These are phyloP conservation scores for Chytriomyces sp. DNA, from an alignment of 192 early-diverging fungal genomes.

Conservation along the genomic window DNA sequence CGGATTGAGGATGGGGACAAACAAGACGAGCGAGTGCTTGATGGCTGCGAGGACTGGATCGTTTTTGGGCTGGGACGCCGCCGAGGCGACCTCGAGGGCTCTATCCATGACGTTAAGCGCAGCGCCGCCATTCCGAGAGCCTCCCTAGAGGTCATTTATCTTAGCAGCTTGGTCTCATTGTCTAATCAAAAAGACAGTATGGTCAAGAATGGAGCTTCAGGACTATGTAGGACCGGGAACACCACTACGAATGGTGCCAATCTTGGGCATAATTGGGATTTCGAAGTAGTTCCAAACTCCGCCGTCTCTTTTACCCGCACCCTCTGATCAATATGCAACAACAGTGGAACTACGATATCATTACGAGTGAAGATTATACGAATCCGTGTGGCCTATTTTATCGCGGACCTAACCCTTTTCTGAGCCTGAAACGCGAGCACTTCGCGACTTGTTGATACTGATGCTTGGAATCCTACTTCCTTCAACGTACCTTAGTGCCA, in stretches of 20 bases:
- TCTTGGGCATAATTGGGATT: conserved; percentile 36
- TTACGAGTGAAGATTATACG: conserved; percentile 20
- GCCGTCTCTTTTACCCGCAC: neutral
- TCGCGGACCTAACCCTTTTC: conserved; percentile 28
- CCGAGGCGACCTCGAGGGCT: too few species aligned
- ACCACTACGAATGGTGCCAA: conserved; percentile 21
- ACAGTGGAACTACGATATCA: conserved; percentile 27
- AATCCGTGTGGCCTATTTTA: conserved; percentile 25
- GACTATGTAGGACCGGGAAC: conserved; percentile 9
- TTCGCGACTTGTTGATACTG: conserved; percentile 20
- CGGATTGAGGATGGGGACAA: neutral
- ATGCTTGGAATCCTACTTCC: neutral
- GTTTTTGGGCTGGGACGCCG: conserved; percentile 4
- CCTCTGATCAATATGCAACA: neutral
- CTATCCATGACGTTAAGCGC: too few species aligned
- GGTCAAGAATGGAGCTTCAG: conserved; percentile 21
- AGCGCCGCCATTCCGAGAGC: too few species aligned
- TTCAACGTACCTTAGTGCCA: conserved; percentile 17
- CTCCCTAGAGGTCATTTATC: too few species aligned
- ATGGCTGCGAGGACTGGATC: conserved; percentile 29
- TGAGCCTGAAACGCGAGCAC: conserved; percentile 33
- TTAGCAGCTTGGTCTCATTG: neutral
- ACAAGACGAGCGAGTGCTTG: conserved; percentile 7
- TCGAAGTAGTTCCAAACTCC: conserved; percentile 9
- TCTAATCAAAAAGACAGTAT: conserved; percentile 6